Evolutionary conservation across 176 grass and related monocot species (phyloP).

Genomic region (Pontederia paniculata): DNA sequence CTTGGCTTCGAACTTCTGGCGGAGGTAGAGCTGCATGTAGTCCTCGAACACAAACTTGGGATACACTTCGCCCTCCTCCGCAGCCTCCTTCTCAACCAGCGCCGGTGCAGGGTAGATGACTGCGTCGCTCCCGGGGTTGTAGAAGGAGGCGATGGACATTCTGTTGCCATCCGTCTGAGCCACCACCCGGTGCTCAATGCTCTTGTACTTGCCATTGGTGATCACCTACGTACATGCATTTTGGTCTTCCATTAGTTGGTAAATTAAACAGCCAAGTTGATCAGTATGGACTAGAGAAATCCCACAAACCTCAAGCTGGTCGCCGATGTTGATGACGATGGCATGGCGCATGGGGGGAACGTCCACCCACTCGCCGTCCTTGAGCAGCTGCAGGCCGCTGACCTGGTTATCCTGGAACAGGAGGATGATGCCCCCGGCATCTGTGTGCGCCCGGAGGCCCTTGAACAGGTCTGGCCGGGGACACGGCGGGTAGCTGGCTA

Average conservation of each 20-base stretch:
- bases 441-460: slow-evolving; percentile 78
- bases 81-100: slow-evolving; percentile 23
- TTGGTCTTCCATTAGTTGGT: background rate
- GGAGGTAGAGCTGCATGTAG: slow-evolving; percentile 79
- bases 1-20: slow-evolving; percentile 72
- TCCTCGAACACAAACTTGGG: slow-evolving; percentile 76
- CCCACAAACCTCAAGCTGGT: slow-evolving; percentile 60
- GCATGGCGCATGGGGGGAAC: slow-evolving; percentile 53
- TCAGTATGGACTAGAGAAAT: background rate
- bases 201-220: slow-evolving; percentile 89
- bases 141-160: slow-evolving; percentile 92
- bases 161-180: slow-evolving; percentile 53
- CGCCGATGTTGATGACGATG: slow-evolving; percentile 78
- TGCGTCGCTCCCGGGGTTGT: slow-evolving; percentile 62
- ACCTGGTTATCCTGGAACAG: slow-evolving; percentile 73
- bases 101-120: slow-evolving; percentile 75
- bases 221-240: slow-evolving; percentile 36
- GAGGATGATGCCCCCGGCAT: slow-evolving; percentile 80
- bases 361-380: slow-evolving; percentile 56
- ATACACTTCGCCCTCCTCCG: slow-evolving; percentile 18
- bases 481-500: slow-evolving; percentile 83
- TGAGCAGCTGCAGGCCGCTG: slow-evolving; percentile 66
- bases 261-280: background rate
- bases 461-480: slow-evolving; percentile 62
- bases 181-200: slow-evolving; percentile 62